These are phyloP conservation scores for Talaromyces sp. DNA, from an alignment of 2,329 filamentous ascomycete genomes.

Conservation along the genomic window DNA sequence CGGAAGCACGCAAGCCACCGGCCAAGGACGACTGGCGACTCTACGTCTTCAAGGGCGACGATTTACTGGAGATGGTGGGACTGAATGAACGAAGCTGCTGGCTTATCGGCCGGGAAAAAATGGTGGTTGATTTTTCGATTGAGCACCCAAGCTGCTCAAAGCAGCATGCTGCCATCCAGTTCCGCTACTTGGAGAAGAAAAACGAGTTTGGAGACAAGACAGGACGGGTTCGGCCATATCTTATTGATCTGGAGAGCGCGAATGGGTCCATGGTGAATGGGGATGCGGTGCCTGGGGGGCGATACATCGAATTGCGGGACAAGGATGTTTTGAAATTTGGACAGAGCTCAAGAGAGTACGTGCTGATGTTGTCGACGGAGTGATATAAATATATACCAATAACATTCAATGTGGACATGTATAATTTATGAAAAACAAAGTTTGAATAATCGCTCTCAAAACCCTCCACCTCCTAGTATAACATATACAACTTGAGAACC, in stretches of 20 bases:
- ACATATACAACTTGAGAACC: not conserved
- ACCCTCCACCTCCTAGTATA: no score
- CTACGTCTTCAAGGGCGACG: slow-evolving; percentile 83
- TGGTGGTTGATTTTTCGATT: slow-evolving; percentile 76
- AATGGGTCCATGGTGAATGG: slow-evolving; percentile 86
- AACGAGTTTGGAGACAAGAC: slow-evolving; percentile 84
- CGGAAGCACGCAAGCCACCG: slow-evolving; percentile 85
- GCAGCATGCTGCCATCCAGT: slow-evolving; percentile 94
- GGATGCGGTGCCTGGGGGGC: slow-evolving; percentile 64
- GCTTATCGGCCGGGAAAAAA: slow-evolving; percentile 76
- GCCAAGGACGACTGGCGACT: slow-evolving; percentile 77
- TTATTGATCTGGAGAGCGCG: slow-evolving; percentile 89
- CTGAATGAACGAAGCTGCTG: slow-evolving; percentile 77
- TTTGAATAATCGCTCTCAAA: not conserved
- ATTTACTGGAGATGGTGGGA: slow-evolving; percentile 76
- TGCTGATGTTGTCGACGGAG: slow-evolving; percentile 72
- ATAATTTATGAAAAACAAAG: not conserved
- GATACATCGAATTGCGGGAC: slow-evolving; percentile 81
- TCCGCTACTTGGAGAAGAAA: slow-evolving; percentile 74
- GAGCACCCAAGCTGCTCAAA: slow-evolving; percentile 92
- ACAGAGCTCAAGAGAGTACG: slow-evolving; percentile 84
- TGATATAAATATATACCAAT: not conserved
- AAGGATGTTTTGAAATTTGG: slow-evolving; percentile 90
- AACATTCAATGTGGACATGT: not conserved
- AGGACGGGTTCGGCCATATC: slow-evolving; percentile 76